phyloP scores from a whole-genome alignment of 768 basidiomycete genomes.

The Rubroboletus satanas region DNA sequence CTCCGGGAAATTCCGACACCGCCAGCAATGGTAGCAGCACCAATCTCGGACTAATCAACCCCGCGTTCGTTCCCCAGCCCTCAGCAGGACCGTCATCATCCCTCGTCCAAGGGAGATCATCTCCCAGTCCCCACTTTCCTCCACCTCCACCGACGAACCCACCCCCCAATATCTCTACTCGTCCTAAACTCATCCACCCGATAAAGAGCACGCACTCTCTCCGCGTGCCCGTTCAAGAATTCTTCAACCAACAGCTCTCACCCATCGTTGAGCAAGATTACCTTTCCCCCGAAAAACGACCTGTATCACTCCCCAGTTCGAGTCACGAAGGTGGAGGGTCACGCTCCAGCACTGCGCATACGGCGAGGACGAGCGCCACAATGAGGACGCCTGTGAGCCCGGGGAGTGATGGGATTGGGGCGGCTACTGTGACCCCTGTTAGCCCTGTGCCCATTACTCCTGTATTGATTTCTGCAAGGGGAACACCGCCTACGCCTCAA shows the following conservation, averaged over 20 bases:
- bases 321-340: constrained; percentile 26
- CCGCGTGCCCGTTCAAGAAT: constrained; percentile 35
- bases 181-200: constrained; percentile 31
- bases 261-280: constrained; percentile 68
- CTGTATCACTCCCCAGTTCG: constrained; percentile 31
- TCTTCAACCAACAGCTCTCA: constrained; percentile 45
- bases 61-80: background rate
- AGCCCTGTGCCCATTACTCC: constrained; percentile 28
- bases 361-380: constrained; percentile 32
- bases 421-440: constrained; percentile 29
- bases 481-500: constrained; percentile 10
- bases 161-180: constrained; percentile 25
- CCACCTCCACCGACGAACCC: constrained; percentile 31
- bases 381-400: constrained; percentile 27
- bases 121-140: constrained; percentile 32
- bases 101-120: constrained; percentile 19
- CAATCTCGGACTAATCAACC: background rate
- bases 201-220: constrained; percentile 42
- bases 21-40: constrained; percentile 4
- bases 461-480: constrained; percentile 18
- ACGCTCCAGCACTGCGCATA: constrained; percentile 28
- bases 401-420: constrained; percentile 12
- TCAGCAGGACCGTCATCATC: constrained; percentile 9
- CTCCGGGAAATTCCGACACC: constrained; percentile 6
- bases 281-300: constrained; percentile 46